These are phyloP conservation scores for Venturia effusa DNA, from an alignment of 2,329 filamentous ascomycete genomes.

Conservation along the genomic window DNA sequence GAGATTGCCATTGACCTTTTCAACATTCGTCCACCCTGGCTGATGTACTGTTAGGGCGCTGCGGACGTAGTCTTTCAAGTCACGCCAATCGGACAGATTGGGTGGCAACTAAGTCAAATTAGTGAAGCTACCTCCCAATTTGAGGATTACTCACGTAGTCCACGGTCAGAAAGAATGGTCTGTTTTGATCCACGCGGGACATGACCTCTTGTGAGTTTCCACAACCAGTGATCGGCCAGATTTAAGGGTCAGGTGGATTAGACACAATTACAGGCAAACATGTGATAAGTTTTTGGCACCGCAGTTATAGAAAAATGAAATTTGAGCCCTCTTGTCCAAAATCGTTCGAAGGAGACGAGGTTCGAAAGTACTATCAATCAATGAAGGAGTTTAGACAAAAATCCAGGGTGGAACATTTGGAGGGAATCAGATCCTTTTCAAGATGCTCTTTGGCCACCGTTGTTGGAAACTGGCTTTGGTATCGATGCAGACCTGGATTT, in stretches of 20 bases:
- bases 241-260: not conserved
- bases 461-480: not conserved
- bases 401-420: not conserved
- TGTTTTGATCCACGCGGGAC: not conserved
- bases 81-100: not conserved
- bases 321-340: not conserved
- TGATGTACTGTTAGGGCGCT: not conserved
- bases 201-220: not conserved
- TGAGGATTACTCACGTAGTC: not conserved
- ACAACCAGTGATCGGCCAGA: too few species aligned
- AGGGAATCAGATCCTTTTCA: not conserved
- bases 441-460: not conserved
- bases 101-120: not conserved
- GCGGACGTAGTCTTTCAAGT: slow-evolving; percentile 6
- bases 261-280: not conserved
- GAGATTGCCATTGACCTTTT: not conserved
- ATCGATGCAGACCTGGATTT: not conserved
- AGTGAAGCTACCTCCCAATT: not conserved
- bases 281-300: not conserved
- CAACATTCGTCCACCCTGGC: slow-evolving; percentile 6
- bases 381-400: not conserved
- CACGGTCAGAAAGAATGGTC: not conserved
- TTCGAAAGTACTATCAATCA: not conserved
- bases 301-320: too few species aligned
- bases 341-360: not conserved